Conservation (phyloP, 176 grass and related monocot genomes). For the Oryza brachyantha region DNA sequence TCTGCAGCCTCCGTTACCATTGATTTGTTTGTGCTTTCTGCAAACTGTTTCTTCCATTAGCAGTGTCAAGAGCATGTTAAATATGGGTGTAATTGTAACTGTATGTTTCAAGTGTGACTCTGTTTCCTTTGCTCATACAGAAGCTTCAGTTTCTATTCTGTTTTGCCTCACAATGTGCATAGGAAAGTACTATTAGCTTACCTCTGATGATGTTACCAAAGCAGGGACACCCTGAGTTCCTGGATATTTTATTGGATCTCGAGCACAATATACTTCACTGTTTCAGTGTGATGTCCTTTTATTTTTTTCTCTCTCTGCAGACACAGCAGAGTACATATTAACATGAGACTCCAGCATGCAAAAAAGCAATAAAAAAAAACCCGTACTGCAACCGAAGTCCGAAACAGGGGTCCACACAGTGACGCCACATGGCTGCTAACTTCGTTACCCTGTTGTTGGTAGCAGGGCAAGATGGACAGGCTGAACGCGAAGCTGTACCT, state of each 20-base stretch:
- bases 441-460: conserved; percentile 23
- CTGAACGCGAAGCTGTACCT: conserved; percentile 76
- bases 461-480: conserved; percentile 52
- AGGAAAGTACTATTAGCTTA: background rate
- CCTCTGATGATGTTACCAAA: conserved; percentile 9
- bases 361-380: background rate
- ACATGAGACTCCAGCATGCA: background rate
- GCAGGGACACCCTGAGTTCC: conserved; percentile 1
- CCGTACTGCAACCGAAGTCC: background rate
- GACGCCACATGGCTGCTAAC: conserved; percentile 6
- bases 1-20: background rate
- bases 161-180: background rate
- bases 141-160: conserved; percentile 21
- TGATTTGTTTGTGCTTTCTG: conserved; percentile 30
- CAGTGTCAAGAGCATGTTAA: background rate
- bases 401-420: background rate
- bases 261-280: background rate
- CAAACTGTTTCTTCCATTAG: background rate
- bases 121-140: background rate
- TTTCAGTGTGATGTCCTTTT: conserved; percentile 23
- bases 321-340: background rate
- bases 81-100: conserved; percentile 8
- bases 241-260: background rate
- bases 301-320: background rate
- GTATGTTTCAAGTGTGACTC: background rate